Evolutionary conservation across 495 filamentous ascomycete species (phyloP).

Genomic region (Penicillium antarcticum): DNA sequence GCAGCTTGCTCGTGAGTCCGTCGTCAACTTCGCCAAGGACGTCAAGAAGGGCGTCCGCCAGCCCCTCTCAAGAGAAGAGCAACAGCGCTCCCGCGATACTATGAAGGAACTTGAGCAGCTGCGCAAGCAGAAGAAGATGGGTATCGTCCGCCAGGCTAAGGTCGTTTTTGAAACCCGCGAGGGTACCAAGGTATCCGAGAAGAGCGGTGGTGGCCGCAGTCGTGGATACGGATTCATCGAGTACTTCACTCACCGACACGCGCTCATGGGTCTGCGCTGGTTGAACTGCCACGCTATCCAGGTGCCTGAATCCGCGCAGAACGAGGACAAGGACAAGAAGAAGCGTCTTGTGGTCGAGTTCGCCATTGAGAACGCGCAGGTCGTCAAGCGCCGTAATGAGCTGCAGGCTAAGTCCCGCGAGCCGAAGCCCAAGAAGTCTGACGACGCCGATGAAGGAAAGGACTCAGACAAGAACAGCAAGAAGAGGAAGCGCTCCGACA

Average conservation of each 20-base stretch:
- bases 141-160: constrained; percentile 93
- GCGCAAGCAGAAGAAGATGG: constrained; percentile 79
- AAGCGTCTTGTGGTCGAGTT: constrained; percentile 93
- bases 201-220: constrained; percentile 70
- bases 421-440: constrained; percentile 21
- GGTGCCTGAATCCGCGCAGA: constrained; percentile 26
- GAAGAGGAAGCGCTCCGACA: constrained; percentile 40
- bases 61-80: constrained; percentile 83
- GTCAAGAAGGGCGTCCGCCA: constrained; percentile 70
- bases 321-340: constrained; percentile 56
- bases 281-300: constrained; percentile 79
- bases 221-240: constrained; percentile 97
- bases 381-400: constrained; percentile 74
- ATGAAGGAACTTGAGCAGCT: constrained; percentile 73
- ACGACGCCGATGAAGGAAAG: constrained; percentile 7
- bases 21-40: constrained; percentile 90
- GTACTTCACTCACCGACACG: constrained; percentile 89
- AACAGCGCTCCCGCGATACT: constrained; percentile 69
- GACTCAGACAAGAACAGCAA: constrained; percentile 24
- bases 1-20: constrained; percentile 79
- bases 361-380: constrained; percentile 96
- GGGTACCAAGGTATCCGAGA: constrained; percentile 75
- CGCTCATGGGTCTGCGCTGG: constrained; percentile 92
- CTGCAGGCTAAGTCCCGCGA: constrained; percentile 57
- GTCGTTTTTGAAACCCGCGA: constrained; percentile 84